Evolutionary conservation across 2,329 filamentous ascomycete genomes (phyloP).

Genomic region (Calonectria pseudoturangicola): DNA sequence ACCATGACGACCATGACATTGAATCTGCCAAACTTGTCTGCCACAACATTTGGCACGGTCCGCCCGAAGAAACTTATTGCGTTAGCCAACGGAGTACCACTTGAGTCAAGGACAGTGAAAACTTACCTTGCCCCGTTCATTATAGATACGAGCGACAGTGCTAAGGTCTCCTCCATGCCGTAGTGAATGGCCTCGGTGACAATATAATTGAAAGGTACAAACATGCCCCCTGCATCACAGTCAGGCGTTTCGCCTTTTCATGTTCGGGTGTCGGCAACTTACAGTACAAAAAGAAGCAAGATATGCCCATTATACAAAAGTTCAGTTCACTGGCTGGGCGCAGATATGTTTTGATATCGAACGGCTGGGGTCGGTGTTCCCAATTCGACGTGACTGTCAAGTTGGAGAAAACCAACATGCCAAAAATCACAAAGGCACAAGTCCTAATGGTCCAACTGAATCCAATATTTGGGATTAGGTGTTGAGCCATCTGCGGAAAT

Average conservation of each 20-base stretch:
- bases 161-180: constrained; percentile 41
- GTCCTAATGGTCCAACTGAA: constrained; percentile 72
- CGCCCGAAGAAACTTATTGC: constrained; percentile 45
- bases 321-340: constrained; percentile 37
- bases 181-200: constrained; percentile 45
- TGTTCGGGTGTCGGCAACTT: constrained; percentile 14
- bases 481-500: constrained; percentile 59
- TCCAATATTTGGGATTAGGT: constrained; percentile 49
- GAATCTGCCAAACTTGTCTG: constrained; percentile 45
- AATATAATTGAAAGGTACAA: constrained; percentile 47
- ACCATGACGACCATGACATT: constrained; percentile 46
- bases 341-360: constrained; percentile 39
- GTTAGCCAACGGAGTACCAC: constrained; percentile 31
- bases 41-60: constrained; percentile 46
- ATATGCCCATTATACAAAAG: constrained; percentile 43
- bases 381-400: constrained; percentile 47
- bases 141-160: constrained; percentile 45
- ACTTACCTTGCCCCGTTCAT: constrained; percentile 46
- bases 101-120: not conserved
- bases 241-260: constrained; percentile 28
- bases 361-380: constrained; percentile 35
- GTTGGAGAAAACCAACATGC: constrained; percentile 47
- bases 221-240: constrained; percentile 41
- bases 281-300: constrained; percentile 47
- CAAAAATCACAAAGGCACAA: constrained; percentile 68